Conservation (phyloP, 2,329 filamentous ascomycete genomes). For the Fusarium brevicatenulatum region DNA sequence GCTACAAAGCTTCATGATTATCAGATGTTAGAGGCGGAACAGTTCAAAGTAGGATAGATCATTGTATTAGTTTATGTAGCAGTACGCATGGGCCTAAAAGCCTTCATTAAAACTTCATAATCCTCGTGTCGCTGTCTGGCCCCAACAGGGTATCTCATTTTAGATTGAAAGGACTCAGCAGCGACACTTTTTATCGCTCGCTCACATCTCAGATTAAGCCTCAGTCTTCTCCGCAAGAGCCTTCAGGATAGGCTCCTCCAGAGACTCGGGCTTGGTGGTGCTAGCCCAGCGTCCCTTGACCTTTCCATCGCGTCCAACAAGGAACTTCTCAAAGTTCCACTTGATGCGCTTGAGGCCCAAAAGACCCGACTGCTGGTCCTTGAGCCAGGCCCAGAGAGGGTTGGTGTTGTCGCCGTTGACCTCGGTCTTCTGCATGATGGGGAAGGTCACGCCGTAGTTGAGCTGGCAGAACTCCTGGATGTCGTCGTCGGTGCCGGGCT, state of each 20-base stretch:
- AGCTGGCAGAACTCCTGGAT: slow-evolving; percentile 88
- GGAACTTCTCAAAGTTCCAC: slow-evolving; percentile 99
- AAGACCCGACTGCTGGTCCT: slow-evolving; percentile 79
- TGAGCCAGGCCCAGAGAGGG: slow-evolving; percentile 82
- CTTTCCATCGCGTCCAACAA: slow-evolving; percentile 85
- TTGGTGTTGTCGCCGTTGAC: slow-evolving; percentile 88
- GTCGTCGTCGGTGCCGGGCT: slow-evolving; percentile 83
- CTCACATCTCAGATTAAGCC: slow-evolving; percentile 10
- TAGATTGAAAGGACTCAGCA: slow-evolving; percentile 12
- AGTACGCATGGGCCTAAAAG: slow-evolving; percentile 3
- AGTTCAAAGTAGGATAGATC: background rate
- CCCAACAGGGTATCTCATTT: slow-evolving; percentile 35
- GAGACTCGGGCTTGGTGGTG: slow-evolving; percentile 82
- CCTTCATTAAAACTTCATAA: slow-evolving; percentile 10
- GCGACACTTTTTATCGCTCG: background rate
- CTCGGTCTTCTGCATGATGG: slow-evolving; percentile 89
- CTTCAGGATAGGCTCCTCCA: slow-evolving; percentile 80
- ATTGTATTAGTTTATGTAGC: slow-evolving; percentile 21
- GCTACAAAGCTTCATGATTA: background rate
- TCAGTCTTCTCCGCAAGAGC: slow-evolving; percentile 62
- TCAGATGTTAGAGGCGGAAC: background rate
- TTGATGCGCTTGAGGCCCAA: slow-evolving; percentile 91
- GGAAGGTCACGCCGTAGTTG: slow-evolving; percentile 93
- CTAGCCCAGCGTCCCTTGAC: slow-evolving; percentile 90
- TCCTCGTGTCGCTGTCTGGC: background rate